phyloP scores from a whole-genome alignment of 306 rosid genomes.

The Cicer chorassanicum region DNA sequence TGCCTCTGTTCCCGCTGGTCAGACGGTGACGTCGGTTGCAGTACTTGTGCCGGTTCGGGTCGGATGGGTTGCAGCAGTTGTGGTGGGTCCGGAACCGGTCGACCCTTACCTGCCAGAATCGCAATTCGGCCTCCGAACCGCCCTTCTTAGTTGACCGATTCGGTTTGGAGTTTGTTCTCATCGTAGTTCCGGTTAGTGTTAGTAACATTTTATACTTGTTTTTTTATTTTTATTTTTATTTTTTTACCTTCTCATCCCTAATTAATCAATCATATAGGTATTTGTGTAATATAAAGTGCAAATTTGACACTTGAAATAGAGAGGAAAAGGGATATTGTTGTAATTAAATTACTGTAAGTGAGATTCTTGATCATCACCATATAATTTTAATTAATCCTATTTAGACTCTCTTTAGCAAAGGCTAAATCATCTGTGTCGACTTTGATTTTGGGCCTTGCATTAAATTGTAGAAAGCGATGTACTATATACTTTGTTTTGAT shows the following conservation, averaged over 20 bases:
- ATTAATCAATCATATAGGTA: constrained; percentile 14
- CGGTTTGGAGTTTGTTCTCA: not conserved
- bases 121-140: constrained; percentile 56
- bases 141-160: constrained; percentile 50
- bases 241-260: not conserved
- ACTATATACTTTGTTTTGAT: not conserved
- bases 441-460: not conserved
- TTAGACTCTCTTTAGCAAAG: not conserved
- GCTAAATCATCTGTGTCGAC: not conserved
- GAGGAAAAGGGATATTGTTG: constrained; percentile 22
- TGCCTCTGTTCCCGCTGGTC: constrained; percentile 95
- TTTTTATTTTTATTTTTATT: not conserved
- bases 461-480: not conserved
- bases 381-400: constrained; percentile 19
- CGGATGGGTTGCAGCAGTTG: constrained; percentile 78
- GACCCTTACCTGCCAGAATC: constrained; percentile 74
- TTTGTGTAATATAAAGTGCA: constrained; percentile 42
- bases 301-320: constrained; percentile 34
- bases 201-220: constrained; percentile 25
- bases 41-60: constrained; percentile 87
- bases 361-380: constrained; percentile 21
- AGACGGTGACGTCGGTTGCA: constrained; percentile 81
- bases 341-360: constrained; percentile 25
- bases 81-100: constrained; percentile 88
- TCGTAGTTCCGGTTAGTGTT: constrained; percentile 6